Conservation (phyloP, 2,329 filamentous ascomycete genomes). For the Verticillium tricorpus region DNA sequence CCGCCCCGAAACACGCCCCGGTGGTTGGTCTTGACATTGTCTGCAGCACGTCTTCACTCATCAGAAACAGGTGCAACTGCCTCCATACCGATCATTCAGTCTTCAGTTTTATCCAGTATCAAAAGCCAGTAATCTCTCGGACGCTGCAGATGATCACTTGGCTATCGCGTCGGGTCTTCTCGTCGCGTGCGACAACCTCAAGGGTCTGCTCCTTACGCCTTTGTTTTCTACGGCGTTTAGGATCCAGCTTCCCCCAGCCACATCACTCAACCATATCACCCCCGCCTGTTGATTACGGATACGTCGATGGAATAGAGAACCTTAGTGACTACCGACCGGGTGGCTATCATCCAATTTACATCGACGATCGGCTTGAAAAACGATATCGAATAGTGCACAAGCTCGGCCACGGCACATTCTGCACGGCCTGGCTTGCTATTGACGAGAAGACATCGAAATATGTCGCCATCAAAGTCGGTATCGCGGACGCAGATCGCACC, state of each 20-base stretch:
- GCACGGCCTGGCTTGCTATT: constrained; percentile 22
- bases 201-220: too few species aligned
- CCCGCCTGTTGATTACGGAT: background rate
- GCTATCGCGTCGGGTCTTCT: too few species aligned
- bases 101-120: too few species aligned
- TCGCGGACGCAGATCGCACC: constrained; percentile 9
- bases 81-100: too few species aligned
- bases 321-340: constrained; percentile 1
- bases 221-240: too few species aligned
- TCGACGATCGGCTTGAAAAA: constrained; percentile 25
- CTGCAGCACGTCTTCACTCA: too few species aligned
- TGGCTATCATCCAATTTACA: constrained; percentile 28
- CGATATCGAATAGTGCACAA: constrained; percentile 14
- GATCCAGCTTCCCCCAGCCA: background rate
- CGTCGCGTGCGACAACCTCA: too few species aligned
- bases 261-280: background rate
- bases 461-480: constrained; percentile 20
- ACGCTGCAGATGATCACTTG: too few species aligned
- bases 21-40: too few species aligned
- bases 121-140: too few species aligned
- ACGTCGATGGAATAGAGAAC: background rate
- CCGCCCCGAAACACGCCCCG: too few species aligned
- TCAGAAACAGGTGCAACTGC: too few species aligned
- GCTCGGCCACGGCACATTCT: constrained; percentile 15
- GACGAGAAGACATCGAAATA: constrained; percentile 13